These are phyloP conservation scores for Taphrina confusa DNA, from an alignment of 1,139 yeast genomes.

Conservation along the genomic window DNA sequence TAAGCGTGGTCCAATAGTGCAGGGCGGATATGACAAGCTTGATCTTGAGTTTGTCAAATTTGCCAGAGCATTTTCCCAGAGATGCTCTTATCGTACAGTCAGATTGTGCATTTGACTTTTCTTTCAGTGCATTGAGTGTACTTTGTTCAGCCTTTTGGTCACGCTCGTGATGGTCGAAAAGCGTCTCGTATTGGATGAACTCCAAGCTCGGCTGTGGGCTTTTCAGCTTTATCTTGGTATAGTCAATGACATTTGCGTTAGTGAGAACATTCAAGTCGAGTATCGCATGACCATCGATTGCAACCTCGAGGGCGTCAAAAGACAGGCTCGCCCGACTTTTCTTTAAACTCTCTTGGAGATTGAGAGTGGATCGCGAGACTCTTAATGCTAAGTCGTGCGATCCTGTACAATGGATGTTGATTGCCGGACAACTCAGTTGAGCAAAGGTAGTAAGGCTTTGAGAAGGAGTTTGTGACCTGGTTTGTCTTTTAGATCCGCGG, in stretches of 20 bases:
- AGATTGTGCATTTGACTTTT: constrained; percentile 7
- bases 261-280: background rate
- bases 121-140: constrained; percentile 17
- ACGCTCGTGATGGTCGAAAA: constrained; percentile 15
- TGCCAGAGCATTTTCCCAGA: background rate
- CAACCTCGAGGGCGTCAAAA: background rate
- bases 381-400: too few species aligned
- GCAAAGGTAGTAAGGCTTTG: too few species aligned
- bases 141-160: background rate
- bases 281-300: background rate
- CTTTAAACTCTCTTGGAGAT: too few species aligned
- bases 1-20: background rate
- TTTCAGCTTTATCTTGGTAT: constrained; percentile 1
- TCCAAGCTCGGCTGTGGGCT: constrained; percentile 14
- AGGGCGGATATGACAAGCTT: background rate
- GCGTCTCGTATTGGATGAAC: constrained; percentile 18
- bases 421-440: too few species aligned
- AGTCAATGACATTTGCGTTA: constrained; percentile 4
- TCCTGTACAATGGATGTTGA: too few species aligned
- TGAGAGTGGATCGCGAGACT: too few species aligned
- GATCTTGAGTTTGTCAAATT: background rate
- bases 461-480: too few species aligned
- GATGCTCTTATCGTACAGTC: constrained; percentile 14
- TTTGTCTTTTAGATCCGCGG: too few species aligned
- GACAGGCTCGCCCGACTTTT: background rate